Conservation (phyloP, 2,329 filamentous ascomycete genomes). For the Ilyonectria sp. region DNA sequence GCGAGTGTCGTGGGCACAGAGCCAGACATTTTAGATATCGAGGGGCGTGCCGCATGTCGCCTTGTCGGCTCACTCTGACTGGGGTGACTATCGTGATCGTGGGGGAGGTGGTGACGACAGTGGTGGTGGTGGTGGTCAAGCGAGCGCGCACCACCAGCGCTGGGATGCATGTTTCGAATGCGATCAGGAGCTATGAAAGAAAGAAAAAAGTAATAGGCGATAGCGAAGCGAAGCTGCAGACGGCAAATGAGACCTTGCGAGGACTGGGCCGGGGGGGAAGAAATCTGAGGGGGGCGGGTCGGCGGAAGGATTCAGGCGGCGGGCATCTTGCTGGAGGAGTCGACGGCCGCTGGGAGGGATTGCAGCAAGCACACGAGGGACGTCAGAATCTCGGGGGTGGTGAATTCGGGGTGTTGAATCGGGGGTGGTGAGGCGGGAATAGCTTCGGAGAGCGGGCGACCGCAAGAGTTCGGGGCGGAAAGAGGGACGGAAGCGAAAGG, state of each 20-base stretch:
- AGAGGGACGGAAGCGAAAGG: conserved; percentile 34
- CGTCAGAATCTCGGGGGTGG: conserved; percentile 32
- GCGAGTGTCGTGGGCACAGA: conserved; percentile 39
- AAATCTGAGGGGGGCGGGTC: conserved; percentile 16
- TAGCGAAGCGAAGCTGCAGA: background rate
- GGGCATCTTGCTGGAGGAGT: conserved; percentile 31
- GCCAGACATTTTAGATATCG: conserved; percentile 36
- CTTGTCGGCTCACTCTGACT: conserved; percentile 31
- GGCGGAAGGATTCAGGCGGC: conserved; percentile 28
- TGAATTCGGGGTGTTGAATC: conserved; percentile 11
- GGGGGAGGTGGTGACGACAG: conserved; percentile 27
- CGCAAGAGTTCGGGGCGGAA: conserved; percentile 32
- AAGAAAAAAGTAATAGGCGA: conserved; percentile 1
- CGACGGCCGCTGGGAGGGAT: conserved; percentile 28
- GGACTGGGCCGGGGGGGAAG: conserved; percentile 6
- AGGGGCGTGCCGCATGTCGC: conserved; percentile 44
- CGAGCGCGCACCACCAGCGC: conserved; percentile 41
- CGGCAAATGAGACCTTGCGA: conserved; percentile 14
- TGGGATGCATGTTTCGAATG: conserved; percentile 44
- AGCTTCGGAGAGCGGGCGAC: conserved; percentile 27
- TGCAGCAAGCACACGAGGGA: conserved; percentile 39
- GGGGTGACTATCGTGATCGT: conserved; percentile 33
- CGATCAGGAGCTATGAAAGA: conserved; percentile 13
- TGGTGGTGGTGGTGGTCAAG: conserved; percentile 38
- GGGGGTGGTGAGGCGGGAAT: conserved; percentile 11